Evolutionary conservation across 768 basidiomycete species (phyloP).

Genomic region (Mycena epipterygia): DNA sequence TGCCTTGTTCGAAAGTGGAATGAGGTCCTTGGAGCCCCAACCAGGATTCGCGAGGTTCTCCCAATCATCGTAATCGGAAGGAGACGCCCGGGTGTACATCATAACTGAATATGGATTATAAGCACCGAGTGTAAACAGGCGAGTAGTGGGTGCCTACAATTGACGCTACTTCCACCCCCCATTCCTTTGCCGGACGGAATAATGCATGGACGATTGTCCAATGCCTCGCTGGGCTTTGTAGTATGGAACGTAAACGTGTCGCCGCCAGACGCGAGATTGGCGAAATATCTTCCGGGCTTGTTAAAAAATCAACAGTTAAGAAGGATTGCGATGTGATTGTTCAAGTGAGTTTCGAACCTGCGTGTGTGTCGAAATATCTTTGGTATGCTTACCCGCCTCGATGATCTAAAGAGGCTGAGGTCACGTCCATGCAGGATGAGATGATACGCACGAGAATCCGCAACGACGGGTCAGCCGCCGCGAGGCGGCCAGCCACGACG

Average conservation of each 20-base stretch:
- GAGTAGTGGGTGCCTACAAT: constrained; percentile 55
- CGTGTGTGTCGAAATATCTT: constrained; percentile 59
- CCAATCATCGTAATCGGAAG: constrained; percentile 80
- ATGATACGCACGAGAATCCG: constrained; percentile 62
- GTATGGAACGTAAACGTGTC: constrained; percentile 62
- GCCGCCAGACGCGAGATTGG: constrained; percentile 54
- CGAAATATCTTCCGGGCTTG: constrained; percentile 65
- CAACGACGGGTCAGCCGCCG: constrained; percentile 64
- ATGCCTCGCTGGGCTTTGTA: constrained; percentile 56
- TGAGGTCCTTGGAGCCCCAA: constrained; percentile 70
- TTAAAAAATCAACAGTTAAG: too few species aligned
- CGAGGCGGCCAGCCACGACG: constrained; percentile 67
- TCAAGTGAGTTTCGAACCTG: constrained; percentile 45
- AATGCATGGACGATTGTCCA: constrained; percentile 58
- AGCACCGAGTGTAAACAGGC: not conserved
- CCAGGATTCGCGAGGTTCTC: constrained; percentile 65
- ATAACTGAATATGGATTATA: constrained; percentile 48
- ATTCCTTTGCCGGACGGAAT: constrained; percentile 64
- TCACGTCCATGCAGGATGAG: not conserved
- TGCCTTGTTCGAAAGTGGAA: constrained; percentile 73
- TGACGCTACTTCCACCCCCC: constrained; percentile 75
- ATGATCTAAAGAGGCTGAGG: constrained; percentile 54
- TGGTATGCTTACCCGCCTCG: constrained; percentile 69
- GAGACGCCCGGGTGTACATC: constrained; percentile 70
- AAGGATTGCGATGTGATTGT: too few species aligned